Conservation (phyloP, 2,329 filamentous ascomycete genomes). For the Onygenales sp. region DNA sequence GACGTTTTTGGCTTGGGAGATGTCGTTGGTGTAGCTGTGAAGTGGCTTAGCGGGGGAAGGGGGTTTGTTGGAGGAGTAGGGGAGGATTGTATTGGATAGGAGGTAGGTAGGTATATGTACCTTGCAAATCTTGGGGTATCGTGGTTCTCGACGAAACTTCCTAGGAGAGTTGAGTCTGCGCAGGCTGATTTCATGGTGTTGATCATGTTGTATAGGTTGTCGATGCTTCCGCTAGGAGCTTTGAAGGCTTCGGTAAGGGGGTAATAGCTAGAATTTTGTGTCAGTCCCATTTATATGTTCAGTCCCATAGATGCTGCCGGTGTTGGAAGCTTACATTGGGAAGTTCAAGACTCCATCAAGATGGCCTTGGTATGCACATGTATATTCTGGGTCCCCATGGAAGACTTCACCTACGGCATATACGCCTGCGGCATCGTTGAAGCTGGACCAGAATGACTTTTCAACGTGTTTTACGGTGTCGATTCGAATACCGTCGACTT, state of each 20-base stretch:
- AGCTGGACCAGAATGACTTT: constrained; percentile 31
- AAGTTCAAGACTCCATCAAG: constrained; percentile 40
- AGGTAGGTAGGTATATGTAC: neutral
- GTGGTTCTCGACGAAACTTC: constrained; percentile 51
- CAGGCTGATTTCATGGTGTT: constrained; percentile 26
- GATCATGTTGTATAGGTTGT: constrained; percentile 17
- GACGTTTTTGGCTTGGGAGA: constrained; percentile 49
- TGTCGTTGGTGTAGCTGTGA: constrained; percentile 45
- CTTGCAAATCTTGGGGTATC: constrained; percentile 30
- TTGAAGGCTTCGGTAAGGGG: constrained; percentile 7
- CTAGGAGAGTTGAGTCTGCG: constrained; percentile 31
- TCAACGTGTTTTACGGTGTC: constrained; percentile 41
- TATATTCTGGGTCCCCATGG: constrained; percentile 26
- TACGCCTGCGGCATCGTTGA: constrained; percentile 30
- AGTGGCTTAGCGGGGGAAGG: constrained; percentile 24
- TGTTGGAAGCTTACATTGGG: constrained; percentile 28
- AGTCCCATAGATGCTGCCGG: neutral
- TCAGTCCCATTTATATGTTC: neutral
- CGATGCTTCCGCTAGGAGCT: neutral
- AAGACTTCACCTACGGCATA: constrained; percentile 41
- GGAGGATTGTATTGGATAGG: neutral
- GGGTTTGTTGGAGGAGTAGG: neutral
- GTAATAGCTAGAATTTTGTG: neutral
- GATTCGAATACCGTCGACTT: constrained; percentile 38
- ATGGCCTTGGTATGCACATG: constrained; percentile 35